These are phyloP conservation scores for Trichoderma polysporum DNA, from an alignment of 2,329 filamentous ascomycete genomes.

Conservation along the genomic window DNA sequence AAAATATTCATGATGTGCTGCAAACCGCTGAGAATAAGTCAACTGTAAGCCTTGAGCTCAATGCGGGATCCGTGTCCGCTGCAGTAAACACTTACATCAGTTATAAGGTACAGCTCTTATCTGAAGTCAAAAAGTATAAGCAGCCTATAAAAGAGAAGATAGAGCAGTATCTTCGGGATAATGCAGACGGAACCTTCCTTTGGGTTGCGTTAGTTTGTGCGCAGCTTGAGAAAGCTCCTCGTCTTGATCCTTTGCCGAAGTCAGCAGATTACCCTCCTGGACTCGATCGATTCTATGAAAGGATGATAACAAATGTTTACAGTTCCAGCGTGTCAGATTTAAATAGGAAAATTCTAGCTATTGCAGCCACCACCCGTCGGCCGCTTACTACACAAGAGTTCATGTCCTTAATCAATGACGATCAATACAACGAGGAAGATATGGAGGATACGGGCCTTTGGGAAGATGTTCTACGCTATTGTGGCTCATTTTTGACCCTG, in stretches of 20 bases:
- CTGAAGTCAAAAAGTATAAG: constrained; percentile 22
- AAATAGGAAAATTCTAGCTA: constrained; percentile 37
- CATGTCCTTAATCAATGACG: too few species aligned
- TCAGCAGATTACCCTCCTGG: constrained; percentile 32
- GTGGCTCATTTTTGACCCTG: constrained; percentile 42
- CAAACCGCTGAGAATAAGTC: constrained; percentile 22
- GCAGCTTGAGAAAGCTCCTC: background rate
- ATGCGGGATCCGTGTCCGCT: constrained; percentile 32
- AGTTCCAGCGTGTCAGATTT: constrained; percentile 22
- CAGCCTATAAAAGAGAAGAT: constrained; percentile 12
- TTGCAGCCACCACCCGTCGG: constrained; percentile 32
- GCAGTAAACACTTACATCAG: constrained; percentile 43
- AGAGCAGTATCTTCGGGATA: constrained; percentile 26
- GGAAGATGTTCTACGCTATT: constrained; percentile 28
- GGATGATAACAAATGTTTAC: constrained; percentile 39
- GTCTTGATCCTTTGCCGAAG: background rate
- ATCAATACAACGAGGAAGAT: background rate
- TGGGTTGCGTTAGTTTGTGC: constrained; percentile 27
- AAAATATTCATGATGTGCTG: constrained; percentile 37
- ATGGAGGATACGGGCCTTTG: background rate
- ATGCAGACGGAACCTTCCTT: constrained; percentile 38
- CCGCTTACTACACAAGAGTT: constrained; percentile 39
- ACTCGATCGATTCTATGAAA: constrained; percentile 38
- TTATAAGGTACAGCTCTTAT: constrained; percentile 34
- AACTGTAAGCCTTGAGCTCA: constrained; percentile 39